Base-by-base conservation (phyloP, 148 eudicot genomes). In the Suaeda aralocaspica region DNA sequence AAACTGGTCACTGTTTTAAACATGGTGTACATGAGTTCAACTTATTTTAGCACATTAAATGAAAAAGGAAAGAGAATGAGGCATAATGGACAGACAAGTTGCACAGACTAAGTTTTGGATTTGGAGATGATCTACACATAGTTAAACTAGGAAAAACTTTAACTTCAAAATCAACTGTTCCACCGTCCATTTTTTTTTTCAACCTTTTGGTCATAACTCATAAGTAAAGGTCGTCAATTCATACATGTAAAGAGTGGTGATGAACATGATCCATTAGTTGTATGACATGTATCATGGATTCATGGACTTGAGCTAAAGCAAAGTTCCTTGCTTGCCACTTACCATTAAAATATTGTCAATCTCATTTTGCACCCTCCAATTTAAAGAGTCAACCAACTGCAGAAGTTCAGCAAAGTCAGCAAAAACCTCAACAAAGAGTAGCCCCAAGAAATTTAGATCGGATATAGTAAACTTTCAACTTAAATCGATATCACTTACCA, bases 291-390 rank as follows among this genome's bases (percentile, higher is more conserved):
- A 31, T 46, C 58, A 1, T n/a, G n/a, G n/a, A n/a, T 36, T 36
- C 41, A 24, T 26, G 49, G 5, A 21, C 2, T 19, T 52, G 9
- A 18, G 22, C 60, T 50, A 51, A 31, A 39, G 41, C 25, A 31
- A 42, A 30, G 68, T 68, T 26, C 18, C 36, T 61, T 19, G 28
- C 3, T 33, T 9, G 42, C 18, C 75, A 83, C 96, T 82, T 66
- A 94, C 99, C 66, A 85, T 60, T 74, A 94, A 73, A 68, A 94
- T 91, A 44, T 78, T 64, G 78, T 91, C 98, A 58, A 93, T 93
- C 74, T 93, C 96, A 78, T 86, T 93, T 79, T 91, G 85, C 77
- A 93, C 88, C 86, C 97, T 87, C 98, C 98, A 93, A 63, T 85
- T 85, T 74, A 93, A 82, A 71, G 88, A 81, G 59, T 93, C 97